A percentile compares a stretch with the other conserved stretches of the same genome.
These are phyloP conservation scores for Artemisia annua DNA, from an alignment of 129 eudicot genomes.

Conservation along the genomic window DNA sequence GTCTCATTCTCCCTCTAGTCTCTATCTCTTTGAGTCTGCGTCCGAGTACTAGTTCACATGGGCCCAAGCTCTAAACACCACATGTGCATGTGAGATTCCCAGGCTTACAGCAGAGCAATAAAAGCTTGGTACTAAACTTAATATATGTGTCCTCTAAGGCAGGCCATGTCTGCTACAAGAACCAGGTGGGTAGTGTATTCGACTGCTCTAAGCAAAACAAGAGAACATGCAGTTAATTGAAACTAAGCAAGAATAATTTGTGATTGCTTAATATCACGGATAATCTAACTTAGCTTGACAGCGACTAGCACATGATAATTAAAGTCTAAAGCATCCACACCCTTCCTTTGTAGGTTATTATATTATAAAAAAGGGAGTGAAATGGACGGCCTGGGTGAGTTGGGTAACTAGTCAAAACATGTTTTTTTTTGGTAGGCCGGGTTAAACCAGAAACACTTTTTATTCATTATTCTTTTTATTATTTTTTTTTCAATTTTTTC, in stretches of 20 bases:
- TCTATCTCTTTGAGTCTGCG: conserved; percentile 22
- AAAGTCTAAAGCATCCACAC: background rate
- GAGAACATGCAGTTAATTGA: conserved; percentile 2
- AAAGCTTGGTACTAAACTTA: conserved; percentile 15
- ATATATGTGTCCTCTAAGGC: conserved; percentile 1
- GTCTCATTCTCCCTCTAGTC: conserved; percentile 9
- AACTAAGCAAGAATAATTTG: background rate
- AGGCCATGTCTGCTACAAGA: conserved; percentile 1
- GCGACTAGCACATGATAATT: background rate
- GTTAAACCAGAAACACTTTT: background rate
- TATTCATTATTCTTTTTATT: background rate
- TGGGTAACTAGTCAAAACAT: background rate
- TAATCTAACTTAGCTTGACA: conserved; percentile 4
- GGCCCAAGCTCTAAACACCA: conserved; percentile 41
- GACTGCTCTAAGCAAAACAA: conserved; percentile 15
- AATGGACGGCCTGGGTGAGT: background rate
- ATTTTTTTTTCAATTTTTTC: too few species aligned
- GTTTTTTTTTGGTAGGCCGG: background rate
- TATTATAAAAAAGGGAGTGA: background rate
- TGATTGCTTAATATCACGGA: background rate
- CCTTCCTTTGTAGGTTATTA: background rate
- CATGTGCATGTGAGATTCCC: conserved; percentile 56
- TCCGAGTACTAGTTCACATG: conserved; percentile 39
- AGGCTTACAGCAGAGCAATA: conserved; percentile 34
- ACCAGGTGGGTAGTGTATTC: conserved; percentile 2